phyloP scores from a whole-genome alignment of 148 eudicot genomes.

The Chenopodium formosanum region DNA sequence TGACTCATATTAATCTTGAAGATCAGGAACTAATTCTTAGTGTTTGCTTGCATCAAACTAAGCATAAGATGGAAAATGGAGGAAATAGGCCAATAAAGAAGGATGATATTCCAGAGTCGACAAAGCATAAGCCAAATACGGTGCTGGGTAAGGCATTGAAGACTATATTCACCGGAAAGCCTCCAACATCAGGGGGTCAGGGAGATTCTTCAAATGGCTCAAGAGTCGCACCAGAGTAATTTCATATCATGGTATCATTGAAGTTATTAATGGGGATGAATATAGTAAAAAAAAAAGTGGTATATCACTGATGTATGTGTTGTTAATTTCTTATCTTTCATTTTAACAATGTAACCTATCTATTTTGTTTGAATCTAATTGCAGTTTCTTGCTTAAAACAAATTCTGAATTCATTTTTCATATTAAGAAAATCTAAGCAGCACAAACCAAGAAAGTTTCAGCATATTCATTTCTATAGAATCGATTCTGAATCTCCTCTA shows the following conservation, averaged over 20 bases:
- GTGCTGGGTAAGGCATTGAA: background rate
- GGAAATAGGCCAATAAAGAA: slow-evolving; percentile 4
- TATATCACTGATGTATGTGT: background rate
- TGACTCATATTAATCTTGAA: background rate
- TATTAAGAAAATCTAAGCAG: background rate
- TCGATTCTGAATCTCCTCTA: too few relatives aligned
- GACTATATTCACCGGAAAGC: slow-evolving; percentile 12
- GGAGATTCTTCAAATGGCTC: slow-evolving; percentile 2
- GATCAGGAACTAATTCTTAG: background rate
- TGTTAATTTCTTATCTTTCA: background rate
- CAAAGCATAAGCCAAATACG: slow-evolving; percentile 3
- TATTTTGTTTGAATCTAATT: background rate
- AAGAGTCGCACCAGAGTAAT: slow-evolving; percentile 13
- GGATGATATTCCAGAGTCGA: slow-evolving; percentile 14
- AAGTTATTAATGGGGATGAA: background rate
- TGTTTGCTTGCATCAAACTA: background rate
- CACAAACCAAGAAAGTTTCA: background rate
- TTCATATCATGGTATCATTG: background rate
- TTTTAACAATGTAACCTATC: background rate
- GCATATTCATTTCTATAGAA: background rate
- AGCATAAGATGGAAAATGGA: background rate
- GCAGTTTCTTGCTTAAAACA: background rate
- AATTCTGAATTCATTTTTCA: background rate
- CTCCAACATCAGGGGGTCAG: slow-evolving; percentile 14
- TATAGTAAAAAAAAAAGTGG: too few relatives aligned